Evolutionary conservation across 2,329 filamentous ascomycete genomes (phyloP).

Genomic region (Talaromyces sp.): DNA sequence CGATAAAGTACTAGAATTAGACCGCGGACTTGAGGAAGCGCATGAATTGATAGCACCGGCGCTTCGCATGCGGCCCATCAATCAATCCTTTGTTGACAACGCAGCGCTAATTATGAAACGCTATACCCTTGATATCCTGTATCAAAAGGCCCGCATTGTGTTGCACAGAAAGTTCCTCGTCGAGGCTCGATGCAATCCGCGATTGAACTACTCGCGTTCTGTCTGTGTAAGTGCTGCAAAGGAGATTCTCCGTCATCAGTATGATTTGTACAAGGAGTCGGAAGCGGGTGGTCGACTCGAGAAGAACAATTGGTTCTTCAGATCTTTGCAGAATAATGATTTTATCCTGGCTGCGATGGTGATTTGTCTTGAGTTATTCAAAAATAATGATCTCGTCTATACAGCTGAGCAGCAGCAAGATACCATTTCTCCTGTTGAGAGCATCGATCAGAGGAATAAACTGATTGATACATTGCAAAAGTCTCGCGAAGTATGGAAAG

Average conservation of each 20-base stretch:
- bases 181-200: constrained; percentile 29
- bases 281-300: constrained; percentile 53
- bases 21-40: constrained; percentile 29
- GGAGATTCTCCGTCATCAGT: constrained; percentile 47
- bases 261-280: constrained; percentile 47
- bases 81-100: constrained; percentile 43
- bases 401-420: not conserved
- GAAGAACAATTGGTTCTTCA: constrained; percentile 55
- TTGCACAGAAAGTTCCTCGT: constrained; percentile 52
- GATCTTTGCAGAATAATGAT: constrained; percentile 55
- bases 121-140: constrained; percentile 49
- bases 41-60: constrained; percentile 15
- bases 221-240: constrained; percentile 47
- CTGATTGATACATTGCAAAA: constrained; percentile 15
- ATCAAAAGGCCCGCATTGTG: constrained; percentile 49
- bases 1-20: constrained; percentile 30
- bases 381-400: not conserved
- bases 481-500: constrained; percentile 16
- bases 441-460: not conserved
- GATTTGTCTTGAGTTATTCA: constrained; percentile 46
- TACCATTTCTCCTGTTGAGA: not conserved
- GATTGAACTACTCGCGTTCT: constrained; percentile 40
- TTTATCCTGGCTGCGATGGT: constrained; percentile 59
- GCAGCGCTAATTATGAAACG: constrained; percentile 50
- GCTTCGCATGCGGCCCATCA: constrained; percentile 21